Conservation (phyloP, 2,329 filamentous ascomycete species). For the Aspergillus sergii region DNA sequence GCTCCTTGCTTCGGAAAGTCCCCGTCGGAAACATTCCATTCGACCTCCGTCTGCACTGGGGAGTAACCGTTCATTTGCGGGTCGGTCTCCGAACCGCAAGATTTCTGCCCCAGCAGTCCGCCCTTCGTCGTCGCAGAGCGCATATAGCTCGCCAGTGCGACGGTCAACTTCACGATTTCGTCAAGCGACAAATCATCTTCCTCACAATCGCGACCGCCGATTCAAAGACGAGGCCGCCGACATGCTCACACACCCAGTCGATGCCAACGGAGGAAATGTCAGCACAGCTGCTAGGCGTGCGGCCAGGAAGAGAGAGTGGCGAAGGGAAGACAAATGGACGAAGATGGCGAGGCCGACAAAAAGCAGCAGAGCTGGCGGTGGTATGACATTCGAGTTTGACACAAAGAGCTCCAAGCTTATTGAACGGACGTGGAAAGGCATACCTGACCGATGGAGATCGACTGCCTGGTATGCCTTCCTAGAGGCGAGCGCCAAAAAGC, state of each 20-base stretch:
- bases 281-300: constrained; percentile 51
- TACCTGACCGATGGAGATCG: constrained; percentile 91
- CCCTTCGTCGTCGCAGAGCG: constrained; percentile 51
- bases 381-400: constrained; percentile 78
- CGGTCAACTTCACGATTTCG: constrained; percentile 50
- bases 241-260: constrained; percentile 64
- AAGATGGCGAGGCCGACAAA: constrained; percentile 62
- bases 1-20: constrained; percentile 58
- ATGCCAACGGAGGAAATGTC: constrained; percentile 51
- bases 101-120: constrained; percentile 47
- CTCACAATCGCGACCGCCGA: constrained; percentile 56
- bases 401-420: constrained; percentile 79
- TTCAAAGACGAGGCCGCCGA: constrained; percentile 63
- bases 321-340: constrained; percentile 67
- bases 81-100: constrained; percentile 43
- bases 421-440: constrained; percentile 94
- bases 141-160: constrained; percentile 44
- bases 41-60: constrained; percentile 53
- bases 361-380: constrained; percentile 54
- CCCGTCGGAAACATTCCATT: constrained; percentile 56
- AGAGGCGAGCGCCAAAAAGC: constrained; percentile 70
- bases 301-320: constrained; percentile 61
- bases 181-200: constrained; percentile 55
- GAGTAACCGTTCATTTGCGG: constrained; percentile 47
- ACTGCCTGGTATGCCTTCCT: constrained; percentile 96